Base-by-base conservation (phyloP, 2,329 filamentous ascomycete species). In the Pseudocercospora crystallina region DNA sequence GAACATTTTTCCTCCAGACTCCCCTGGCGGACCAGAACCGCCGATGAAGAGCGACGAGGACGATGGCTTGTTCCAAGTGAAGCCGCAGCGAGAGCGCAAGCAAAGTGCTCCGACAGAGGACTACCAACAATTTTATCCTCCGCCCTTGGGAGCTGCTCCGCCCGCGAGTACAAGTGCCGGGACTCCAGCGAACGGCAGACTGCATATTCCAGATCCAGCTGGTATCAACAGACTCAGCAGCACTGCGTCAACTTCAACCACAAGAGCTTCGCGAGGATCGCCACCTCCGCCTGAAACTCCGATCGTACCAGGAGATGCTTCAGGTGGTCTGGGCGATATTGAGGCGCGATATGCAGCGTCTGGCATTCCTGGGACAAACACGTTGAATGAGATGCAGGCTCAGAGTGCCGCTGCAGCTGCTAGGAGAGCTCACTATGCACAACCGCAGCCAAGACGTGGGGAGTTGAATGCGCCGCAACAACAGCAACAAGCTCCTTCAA, bases 281-380 rank as follows among this genome's bases (percentile, higher is more conserved):
- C 94, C 94, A 5, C 92, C 94, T 4, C 94, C 94, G 1, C 94
- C 94, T 8, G 92, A 97, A 69, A 97, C 94, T 0, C 90, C 94
- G 30, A 80, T 92, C 54, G 80, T 87, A 45, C 46, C 46, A 14
- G 51, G 46, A n/a, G 51, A 43, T 33, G 47, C 46, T 15, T 49
- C 61, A 14, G 48, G 51, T 10, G 64, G 62, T 8, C 48, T 68
- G 47, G 89, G 87, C 35, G 89, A 89, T 49, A 96, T 96, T 61
- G 91, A 96, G 69, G 89, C 90, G 43, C 83, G 90, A 48, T 96
- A 95, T 77, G 91, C 91, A 2, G 90, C 90, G 2, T 87, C 90
- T 26, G 91, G 91, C 32, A 96, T 96, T 57, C 89, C 90, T 2
- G 91, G 90, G 2, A 86, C 89, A 0, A 86, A 86, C 2, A 95